phyloP scores from a whole-genome alignment of 192 early-diverging fungal species.

The Paraglomus brasilianum region DNA sequence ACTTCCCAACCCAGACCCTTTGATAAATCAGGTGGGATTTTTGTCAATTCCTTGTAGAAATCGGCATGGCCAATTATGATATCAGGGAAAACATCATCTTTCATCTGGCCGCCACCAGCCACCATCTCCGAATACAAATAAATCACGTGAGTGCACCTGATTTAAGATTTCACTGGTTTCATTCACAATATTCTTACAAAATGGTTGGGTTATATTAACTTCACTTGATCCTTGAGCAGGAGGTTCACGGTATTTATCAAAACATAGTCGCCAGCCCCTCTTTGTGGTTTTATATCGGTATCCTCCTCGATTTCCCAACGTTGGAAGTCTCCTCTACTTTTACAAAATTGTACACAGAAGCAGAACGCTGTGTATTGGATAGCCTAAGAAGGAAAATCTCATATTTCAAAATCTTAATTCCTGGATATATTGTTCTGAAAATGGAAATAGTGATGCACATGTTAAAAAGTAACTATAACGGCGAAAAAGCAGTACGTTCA shows the following conservation, averaged over 20 bases:
- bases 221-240: conserved; percentile 22
- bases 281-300: background rate
- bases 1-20: conserved; percentile 11
- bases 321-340: background rate
- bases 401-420: background rate
- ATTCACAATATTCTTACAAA: conserved; percentile 17
- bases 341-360: conserved; percentile 2
- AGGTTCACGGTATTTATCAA: background rate
- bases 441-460: conserved; percentile 28
- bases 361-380: conserved; percentile 2
- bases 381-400: background rate
- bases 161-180: conserved; percentile 13
- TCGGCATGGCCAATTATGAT: conserved; percentile 19
- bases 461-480: conserved; percentile 28
- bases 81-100: conserved; percentile 11
- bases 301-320: conserved; percentile 17
- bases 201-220: conserved; percentile 8
- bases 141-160: background rate
- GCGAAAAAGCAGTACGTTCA: conserved; percentile 7
- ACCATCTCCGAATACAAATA: conserved; percentile 1
- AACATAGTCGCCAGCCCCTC: background rate
- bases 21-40: conserved; percentile 26
- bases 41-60: conserved; percentile 11
- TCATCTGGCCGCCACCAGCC: no score
- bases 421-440: conserved; percentile 14